phyloP scores from a whole-genome alignment of 2,329 filamentous ascomycete species.

The Aspergillus chevalieri region DNA sequence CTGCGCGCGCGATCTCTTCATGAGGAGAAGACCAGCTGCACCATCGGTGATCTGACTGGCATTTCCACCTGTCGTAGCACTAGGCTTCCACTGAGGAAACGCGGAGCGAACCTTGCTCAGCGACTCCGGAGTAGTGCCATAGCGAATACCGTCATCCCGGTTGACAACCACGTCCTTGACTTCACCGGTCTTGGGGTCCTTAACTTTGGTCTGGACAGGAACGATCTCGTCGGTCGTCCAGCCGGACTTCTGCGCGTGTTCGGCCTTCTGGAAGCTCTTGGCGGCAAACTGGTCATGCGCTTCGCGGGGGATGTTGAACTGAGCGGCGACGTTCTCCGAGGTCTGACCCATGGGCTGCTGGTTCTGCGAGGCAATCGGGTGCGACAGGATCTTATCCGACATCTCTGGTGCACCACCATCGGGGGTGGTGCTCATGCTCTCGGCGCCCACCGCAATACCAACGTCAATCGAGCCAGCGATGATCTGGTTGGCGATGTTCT shows the following conservation, averaged over 20 bases:
- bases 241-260: slow-evolving; percentile 71
- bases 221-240: slow-evolving; percentile 83
- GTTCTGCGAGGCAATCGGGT: slow-evolving; percentile 78
- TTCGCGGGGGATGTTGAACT: slow-evolving; percentile 61
- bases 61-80: slow-evolving; percentile 86
- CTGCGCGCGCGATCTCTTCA: slow-evolving; percentile 83
- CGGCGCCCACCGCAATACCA: slow-evolving; percentile 82
- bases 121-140: slow-evolving; percentile 74
- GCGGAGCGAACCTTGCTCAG: slow-evolving; percentile 79
- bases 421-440: slow-evolving; percentile 87
- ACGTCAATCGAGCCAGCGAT: slow-evolving; percentile 82
- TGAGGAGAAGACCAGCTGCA: slow-evolving; percentile 82
- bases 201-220: slow-evolving; percentile 73
- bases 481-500: slow-evolving; percentile 91
- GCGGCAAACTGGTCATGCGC: slow-evolving; percentile 81
- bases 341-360: slow-evolving; percentile 89
- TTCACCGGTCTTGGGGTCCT: slow-evolving; percentile 83
- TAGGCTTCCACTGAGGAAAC: slow-evolving; percentile 69
- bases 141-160: slow-evolving; percentile 76
- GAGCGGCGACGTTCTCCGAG: slow-evolving; percentile 86
- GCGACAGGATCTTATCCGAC: slow-evolving; percentile 68
- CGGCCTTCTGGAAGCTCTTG: slow-evolving; percentile 76
- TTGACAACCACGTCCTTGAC: slow-evolving; percentile 69
- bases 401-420: slow-evolving; percentile 77
- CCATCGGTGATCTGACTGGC: slow-evolving; percentile 89